Evolutionary conservation across 2,329 filamentous ascomycete genomes (phyloP), one percentile per base, ranked within the genome.

Genomic region (Cryphonectria nitschkei): DNA sequence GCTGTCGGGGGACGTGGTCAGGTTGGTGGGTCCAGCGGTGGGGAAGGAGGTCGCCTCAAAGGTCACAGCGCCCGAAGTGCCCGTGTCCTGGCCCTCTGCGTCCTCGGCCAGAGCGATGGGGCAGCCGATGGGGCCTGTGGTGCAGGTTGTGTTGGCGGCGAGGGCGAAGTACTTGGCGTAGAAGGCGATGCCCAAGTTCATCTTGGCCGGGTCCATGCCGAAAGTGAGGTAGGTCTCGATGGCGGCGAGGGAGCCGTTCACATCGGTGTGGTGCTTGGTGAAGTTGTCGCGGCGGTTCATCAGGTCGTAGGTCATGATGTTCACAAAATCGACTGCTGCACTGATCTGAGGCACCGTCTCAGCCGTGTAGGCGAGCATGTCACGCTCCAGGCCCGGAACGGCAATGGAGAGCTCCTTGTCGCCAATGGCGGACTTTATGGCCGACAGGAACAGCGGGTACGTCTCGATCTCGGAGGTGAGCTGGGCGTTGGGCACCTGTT

Each of bases 271-370:
- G 78, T 93, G 91, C 46, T 82, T 84, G 3, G 91, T 92, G 13
- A 82, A 77, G 60, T 80, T 88, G 80, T 93, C 88, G 46, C 92
- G 88, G 46, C 91, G 87, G 81, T 92, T 92, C 84, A 91, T 89
- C 69, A 92, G 80, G 75, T 93, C 91, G 78, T 93, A 93, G 1
- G 87, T 85, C 91, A 93, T 87, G 76, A 86, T 82, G 75, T 93
- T 93, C 77, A 93, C 83, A 74, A 90, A 90, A 76, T 93, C 89
- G 22, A 93, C 85, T 0, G 84, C 82, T 5, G 82, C 76, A 75
- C 83, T 85, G 76, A 93, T 91, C 69, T 84, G 80, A 0, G 89
- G 88, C 0, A 90, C 82, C 22, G 86, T 89, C 9, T 85, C 80
- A 2, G 81, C 73, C 0, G 88, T 92, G 78, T 88, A 93, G 16